phyloP scores from a whole-genome alignment of 2,329 filamentous ascomycete genomes.

The Dissoconium aciculare region DNA sequence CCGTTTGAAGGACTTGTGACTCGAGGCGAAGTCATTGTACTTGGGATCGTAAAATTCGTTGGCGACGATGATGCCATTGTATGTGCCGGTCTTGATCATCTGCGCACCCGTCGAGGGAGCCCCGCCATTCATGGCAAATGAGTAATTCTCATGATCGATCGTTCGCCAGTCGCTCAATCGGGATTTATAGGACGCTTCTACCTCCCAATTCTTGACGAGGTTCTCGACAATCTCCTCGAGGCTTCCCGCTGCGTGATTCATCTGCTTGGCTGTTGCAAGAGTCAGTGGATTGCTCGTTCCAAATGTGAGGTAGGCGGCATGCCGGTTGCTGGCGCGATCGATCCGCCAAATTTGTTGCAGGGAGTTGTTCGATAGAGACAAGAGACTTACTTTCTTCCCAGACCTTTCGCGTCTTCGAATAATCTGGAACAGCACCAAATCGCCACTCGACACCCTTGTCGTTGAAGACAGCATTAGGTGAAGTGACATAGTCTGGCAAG shows the following conservation, averaged over 20 bases:
- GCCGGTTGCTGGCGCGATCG: too few species aligned
- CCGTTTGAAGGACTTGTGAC: constrained; percentile 56
- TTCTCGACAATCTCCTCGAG: constrained; percentile 50
- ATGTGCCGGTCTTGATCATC: constrained; percentile 54
- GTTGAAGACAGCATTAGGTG: constrained; percentile 43
- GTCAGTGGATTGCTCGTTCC: constrained; percentile 7
- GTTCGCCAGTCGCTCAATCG: constrained; percentile 49
- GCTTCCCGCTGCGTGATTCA: constrained; percentile 40
- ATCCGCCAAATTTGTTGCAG: background rate
- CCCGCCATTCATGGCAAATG: constrained; percentile 49
- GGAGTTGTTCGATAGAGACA: background rate
- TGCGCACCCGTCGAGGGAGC: constrained; percentile 42
- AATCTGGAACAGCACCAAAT: constrained; percentile 47
- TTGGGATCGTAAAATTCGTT: constrained; percentile 50
- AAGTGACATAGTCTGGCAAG: constrained; percentile 44
- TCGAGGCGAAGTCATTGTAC: constrained; percentile 46
- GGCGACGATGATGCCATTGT: constrained; percentile 50
- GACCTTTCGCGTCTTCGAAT: constrained; percentile 46
- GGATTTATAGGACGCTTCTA: constrained; percentile 55
- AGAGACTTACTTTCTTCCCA: constrained; percentile 41
- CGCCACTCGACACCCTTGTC: constrained; percentile 43
- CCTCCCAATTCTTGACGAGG: constrained; percentile 59
- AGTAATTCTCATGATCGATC: constrained; percentile 44
- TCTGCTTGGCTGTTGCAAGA: constrained; percentile 39
- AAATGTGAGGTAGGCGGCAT: too few species aligned